Percentiles rank a stretch among this genome's conserved stretches.
These are phyloP conservation scores for Magnolia changhungtana DNA, from an alignment of 164 flowering plant species.

Conservation along the genomic window DNA sequence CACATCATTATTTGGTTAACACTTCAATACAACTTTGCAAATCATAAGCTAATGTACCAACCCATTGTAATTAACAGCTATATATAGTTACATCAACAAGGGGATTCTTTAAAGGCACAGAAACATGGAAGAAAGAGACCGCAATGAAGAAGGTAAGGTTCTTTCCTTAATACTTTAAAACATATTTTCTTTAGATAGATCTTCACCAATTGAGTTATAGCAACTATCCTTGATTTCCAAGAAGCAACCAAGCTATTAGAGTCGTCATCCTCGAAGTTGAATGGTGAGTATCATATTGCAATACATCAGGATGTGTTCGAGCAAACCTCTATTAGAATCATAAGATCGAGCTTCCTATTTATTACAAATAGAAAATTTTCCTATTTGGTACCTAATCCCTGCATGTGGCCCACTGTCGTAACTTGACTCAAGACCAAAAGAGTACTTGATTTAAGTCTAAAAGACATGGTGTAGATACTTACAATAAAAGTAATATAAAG, in stretches of 20 bases:
- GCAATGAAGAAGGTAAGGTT: conserved; percentile 20
- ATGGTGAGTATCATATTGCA: conserved; percentile 20
- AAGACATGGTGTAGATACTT: too few species aligned
- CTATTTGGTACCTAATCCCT: too few species aligned
- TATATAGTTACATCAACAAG: conserved; percentile 55
- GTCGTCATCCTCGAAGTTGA: conserved; percentile 36
- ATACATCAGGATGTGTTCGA: too few species aligned
- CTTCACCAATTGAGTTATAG: conserved; percentile 3
- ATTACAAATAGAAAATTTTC: too few species aligned
- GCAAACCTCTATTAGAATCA: too few species aligned
- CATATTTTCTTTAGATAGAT: neutral
- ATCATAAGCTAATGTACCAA: neutral
- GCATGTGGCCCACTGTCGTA: too few species aligned
- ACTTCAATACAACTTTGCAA: neutral
- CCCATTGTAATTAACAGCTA: neutral
- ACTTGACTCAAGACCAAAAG: too few species aligned
- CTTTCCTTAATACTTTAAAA: neutral
- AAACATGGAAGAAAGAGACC: too few species aligned
- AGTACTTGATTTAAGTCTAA: too few species aligned
- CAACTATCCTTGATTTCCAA: conserved; percentile 27
- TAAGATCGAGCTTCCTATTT: too few species aligned
- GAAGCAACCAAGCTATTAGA: conserved; percentile 48
- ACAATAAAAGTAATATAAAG: too few species aligned
- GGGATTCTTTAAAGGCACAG: conserved; percentile 52
- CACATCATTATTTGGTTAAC: neutral